These are phyloP conservation scores for Candida tammaniensis DNA, from an alignment of 805 yeast species.

Conservation along the genomic window DNA sequence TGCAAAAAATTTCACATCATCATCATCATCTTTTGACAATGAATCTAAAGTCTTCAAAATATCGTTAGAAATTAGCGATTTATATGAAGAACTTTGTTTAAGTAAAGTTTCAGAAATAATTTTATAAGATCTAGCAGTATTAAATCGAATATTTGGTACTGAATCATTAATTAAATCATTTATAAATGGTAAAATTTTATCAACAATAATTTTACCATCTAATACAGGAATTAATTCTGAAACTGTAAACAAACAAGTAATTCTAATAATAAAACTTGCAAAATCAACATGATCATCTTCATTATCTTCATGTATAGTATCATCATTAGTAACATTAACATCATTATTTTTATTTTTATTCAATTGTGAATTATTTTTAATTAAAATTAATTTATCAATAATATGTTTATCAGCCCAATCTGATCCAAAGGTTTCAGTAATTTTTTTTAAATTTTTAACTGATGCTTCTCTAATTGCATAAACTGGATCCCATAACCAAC, in stretches of 20 bases:
- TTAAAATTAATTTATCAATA: slow-evolving; percentile 62
- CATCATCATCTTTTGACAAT: slow-evolving; percentile 70
- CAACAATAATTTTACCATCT: slow-evolving; percentile 49
- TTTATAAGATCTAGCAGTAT: slow-evolving; percentile 82
- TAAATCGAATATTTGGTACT: slow-evolving; percentile 94
- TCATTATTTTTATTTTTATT: slow-evolving; percentile 10
- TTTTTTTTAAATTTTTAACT: slow-evolving; percentile 71
- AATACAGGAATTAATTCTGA: slow-evolving; percentile 80
- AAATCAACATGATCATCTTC: slow-evolving; percentile 38
- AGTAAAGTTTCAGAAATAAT: slow-evolving; percentile 54
- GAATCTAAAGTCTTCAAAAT: slow-evolving; percentile 65
- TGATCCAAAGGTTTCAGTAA: slow-evolving; percentile 86
- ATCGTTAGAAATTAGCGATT: slow-evolving; percentile 34
- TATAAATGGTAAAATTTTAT: slow-evolving; percentile 76
- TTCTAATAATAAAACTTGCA: slow-evolving; percentile 83
- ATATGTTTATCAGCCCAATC: slow-evolving; percentile 90
- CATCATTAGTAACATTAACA: slow-evolving; percentile 13
- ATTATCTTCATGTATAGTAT: slow-evolving; percentile 20
- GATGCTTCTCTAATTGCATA: slow-evolving; percentile 97
- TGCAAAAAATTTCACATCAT: slow-evolving; percentile 88
- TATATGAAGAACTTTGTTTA: slow-evolving; percentile 15
- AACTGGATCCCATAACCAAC: slow-evolving; percentile 99
- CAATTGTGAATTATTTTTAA: slow-evolving; percentile 20
- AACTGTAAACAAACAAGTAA: slow-evolving; percentile 85
- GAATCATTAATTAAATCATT: slow-evolving; percentile 68